These are phyloP conservation scores for Fusarium dlaminii DNA, from an alignment of 2,329 filamentous ascomycete species.

Conservation along the genomic window DNA sequence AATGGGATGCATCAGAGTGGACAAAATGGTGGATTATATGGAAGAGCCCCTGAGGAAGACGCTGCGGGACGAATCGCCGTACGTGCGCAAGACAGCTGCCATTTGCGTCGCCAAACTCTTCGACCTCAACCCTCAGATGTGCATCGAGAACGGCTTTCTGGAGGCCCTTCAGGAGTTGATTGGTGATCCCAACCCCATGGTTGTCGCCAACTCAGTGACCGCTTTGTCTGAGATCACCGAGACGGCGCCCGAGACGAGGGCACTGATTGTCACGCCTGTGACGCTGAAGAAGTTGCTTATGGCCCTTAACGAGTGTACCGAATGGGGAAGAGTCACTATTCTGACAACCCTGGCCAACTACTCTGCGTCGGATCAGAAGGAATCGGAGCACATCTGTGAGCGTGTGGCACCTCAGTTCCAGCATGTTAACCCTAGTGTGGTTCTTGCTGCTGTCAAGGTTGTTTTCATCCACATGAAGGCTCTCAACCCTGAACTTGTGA, in stretches of 20 bases:
- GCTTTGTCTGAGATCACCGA: slow-evolving; percentile 92
- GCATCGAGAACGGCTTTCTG: slow-evolving; percentile 95
- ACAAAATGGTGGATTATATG: slow-evolving; percentile 99
- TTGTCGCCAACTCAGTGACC: slow-evolving; percentile 96
- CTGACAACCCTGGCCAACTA: slow-evolving; percentile 91
- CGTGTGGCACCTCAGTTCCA: slow-evolving; percentile 96
- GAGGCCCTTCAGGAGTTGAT: slow-evolving; percentile 95
- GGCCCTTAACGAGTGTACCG: slow-evolving; percentile 96
- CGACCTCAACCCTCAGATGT: slow-evolving; percentile 91
- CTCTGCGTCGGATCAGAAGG: slow-evolving; percentile 85
- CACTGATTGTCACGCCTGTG: slow-evolving; percentile 81
- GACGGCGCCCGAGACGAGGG: slow-evolving; percentile 88
- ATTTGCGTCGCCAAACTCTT: slow-evolving; percentile 99
- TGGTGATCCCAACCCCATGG: slow-evolving; percentile 98
- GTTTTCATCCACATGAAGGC: slow-evolving; percentile 97
- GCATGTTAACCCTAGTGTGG: slow-evolving; percentile 96
- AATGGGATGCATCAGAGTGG: slow-evolving; percentile 98
- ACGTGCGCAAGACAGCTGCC: slow-evolving; percentile 96
- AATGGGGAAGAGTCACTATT: slow-evolving; percentile 97
- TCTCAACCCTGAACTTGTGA: slow-evolving; percentile 79
- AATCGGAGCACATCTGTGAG: slow-evolving; percentile 98
- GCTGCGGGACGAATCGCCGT: slow-evolving; percentile 94
- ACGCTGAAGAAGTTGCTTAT: slow-evolving; percentile 95
- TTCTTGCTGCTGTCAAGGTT: slow-evolving; percentile 95
- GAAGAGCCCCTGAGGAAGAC: slow-evolving; percentile 97